Evolutionary conservation across 1,284 basidiomycete genomes (phyloP), one percentile per base, ranked within the genome.

Genomic region (Malassezia slooffiae): DNA sequence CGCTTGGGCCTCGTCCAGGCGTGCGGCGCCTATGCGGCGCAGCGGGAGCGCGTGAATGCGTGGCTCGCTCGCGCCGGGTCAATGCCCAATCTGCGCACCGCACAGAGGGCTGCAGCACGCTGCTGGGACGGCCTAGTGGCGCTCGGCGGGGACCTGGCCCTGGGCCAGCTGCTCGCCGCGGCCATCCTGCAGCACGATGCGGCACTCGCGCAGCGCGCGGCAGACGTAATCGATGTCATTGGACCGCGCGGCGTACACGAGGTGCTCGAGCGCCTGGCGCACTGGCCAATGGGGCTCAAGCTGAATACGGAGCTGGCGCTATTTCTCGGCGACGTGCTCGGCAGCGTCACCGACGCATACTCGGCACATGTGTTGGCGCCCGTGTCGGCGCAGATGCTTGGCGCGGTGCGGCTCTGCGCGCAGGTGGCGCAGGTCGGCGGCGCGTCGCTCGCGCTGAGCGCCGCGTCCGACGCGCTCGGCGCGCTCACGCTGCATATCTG

Each of bases 201-300:
- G 2, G 3, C 20, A 16, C 24, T 30, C 3, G 32, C 15, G 17
- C 15, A 10, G 5, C 5, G 8, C 21, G n/a, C 20, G 17, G 15
- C 6, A 9, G 11, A 12, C 2, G 13, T 13, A n/a, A 3, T 38
- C 13, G 15, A 30, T n/a, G 16, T 6, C 11, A n/a, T 36, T 12
- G n/a, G 38, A 53, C 24, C 34, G 50, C 20, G 46, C 34, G 44
- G 43, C 44, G 11, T 56, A 8, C 20, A 34, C 34, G 72, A 72
- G 15, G 74, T 76, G 0, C 73, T 93, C 1, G 57, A 75, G 1
- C 96, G 90, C 90, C 75, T 97, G 4, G 83, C 91, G 65, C 80
- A 82, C 45, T 97, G 93, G 90, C 91, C 91, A 0, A 86, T 83
- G 0, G 91, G 93, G 1, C 72, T 97, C 32, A 97, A 97, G 71